A percentile compares a stretch with the other conserved stretches of the same genome.
These are phyloP conservation scores for Pleurotus salmoneostramineus DNA, from an alignment of 768 basidiomycete genomes.

Conservation along the genomic window DNA sequence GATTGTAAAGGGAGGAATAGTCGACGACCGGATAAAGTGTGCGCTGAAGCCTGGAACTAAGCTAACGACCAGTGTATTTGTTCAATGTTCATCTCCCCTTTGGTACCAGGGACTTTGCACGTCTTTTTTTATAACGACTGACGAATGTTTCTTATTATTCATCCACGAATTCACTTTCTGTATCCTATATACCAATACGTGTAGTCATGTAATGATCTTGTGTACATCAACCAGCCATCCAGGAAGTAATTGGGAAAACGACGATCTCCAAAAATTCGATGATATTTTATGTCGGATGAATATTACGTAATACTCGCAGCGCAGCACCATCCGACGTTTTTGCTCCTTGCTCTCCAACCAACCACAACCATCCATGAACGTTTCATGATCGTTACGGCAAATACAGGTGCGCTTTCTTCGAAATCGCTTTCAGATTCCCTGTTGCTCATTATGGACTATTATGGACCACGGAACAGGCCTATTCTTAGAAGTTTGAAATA, in stretches of 20 bases:
- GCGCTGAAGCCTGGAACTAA: slow-evolving; percentile 50
- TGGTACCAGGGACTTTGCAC: too few relatives aligned
- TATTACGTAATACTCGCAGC: background rate
- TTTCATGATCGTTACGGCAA: too few relatives aligned
- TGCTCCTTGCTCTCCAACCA: background rate
- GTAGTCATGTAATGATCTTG: too few relatives aligned
- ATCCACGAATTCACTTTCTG: too few relatives aligned
- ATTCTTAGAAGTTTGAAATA: too few relatives aligned
- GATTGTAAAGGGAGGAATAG: slow-evolving; percentile 78
- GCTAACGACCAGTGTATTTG: background rate
- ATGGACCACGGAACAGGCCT: too few relatives aligned
- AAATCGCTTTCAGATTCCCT: too few relatives aligned
- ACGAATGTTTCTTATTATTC: background rate
- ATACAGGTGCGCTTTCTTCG: too few relatives aligned
- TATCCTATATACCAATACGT: too few relatives aligned
- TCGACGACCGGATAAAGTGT: slow-evolving; percentile 71
- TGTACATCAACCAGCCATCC: too few relatives aligned
- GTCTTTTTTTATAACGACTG: background rate
- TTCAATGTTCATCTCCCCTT: background rate
- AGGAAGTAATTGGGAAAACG: too few relatives aligned
- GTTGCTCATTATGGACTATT: too few relatives aligned
- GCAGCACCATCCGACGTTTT: background rate
- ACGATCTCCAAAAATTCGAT: background rate
- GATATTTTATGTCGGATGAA: background rate
- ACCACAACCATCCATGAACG: background rate